Percentiles rank a stretch among this genome's conserved stretches.
These are phyloP conservation scores for Cornus suecica DNA, from an alignment of 148 eudicot genomes.

Conservation along the genomic window DNA sequence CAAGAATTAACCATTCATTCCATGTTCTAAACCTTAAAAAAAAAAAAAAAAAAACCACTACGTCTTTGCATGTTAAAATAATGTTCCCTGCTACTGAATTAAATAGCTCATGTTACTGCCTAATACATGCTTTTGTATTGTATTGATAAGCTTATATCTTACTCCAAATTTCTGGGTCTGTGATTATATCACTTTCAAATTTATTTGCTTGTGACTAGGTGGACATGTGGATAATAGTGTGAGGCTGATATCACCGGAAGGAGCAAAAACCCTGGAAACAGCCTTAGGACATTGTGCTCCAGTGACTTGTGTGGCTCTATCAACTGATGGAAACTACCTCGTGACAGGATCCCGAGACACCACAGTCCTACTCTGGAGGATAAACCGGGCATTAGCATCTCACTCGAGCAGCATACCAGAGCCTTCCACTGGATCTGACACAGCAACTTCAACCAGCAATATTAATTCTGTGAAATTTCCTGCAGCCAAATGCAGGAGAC, in stretches of 20 bases:
- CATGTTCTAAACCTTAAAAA: not conserved
- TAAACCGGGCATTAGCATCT: constrained; percentile 51
- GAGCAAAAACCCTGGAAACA: constrained; percentile 87
- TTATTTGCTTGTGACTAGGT: constrained; percentile 40
- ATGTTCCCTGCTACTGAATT: not conserved
- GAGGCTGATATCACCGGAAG: constrained; percentile 75
- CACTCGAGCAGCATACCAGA: constrained; percentile 43
- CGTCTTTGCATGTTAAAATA: constrained; percentile 2
- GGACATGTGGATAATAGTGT: constrained; percentile 95
- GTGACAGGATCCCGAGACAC: constrained; percentile 93
- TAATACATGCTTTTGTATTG: too few relatives aligned
- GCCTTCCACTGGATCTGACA: constrained; percentile 44
- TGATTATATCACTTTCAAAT: constrained; percentile 18
- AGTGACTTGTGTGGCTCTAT: constrained; percentile 83
- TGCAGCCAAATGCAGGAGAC: constrained; percentile 53
- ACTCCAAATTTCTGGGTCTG: not conserved
- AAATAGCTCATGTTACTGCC: not conserved
- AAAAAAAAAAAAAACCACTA: not conserved
- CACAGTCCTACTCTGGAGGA: constrained; percentile 80
- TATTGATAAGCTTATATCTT: not conserved
- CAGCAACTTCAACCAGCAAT: constrained; percentile 48
- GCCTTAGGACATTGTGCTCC: constrained; percentile 95
- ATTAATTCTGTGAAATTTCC: constrained; percentile 37
- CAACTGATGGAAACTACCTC: constrained; percentile 77
- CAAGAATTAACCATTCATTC: not conserved